Evolutionary conservation across 73 alveolate species (phyloP), one percentile per base, ranked within the genome.

Genomic region (Durusdinium trenchii): DNA sequence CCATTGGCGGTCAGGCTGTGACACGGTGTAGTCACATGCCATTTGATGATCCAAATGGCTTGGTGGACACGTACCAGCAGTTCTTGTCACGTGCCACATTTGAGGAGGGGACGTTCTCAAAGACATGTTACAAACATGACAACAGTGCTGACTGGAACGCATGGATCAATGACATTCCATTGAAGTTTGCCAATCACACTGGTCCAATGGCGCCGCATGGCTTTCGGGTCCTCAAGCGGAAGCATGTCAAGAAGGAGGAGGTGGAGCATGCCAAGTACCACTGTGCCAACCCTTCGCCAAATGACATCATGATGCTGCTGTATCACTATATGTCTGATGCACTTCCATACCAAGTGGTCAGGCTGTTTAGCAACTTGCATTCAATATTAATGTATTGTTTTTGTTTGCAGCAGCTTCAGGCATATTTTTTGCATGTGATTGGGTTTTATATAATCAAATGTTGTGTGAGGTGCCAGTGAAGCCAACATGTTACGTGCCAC

Each of bases 141-240:
- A 42, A 79, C 30, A 6, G 28, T 16, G 67, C 90, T 5, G 64
- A 79, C 50, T 79, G 90, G 90, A 36, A 43, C 20, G 50, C 57
- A n/a, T 79, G 90, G 90, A 45, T 43, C 32, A 42, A 36, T 18
- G 90, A 79, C 67, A 47, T 79, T 32, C 67, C 46, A 16, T 79
- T 79, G 64, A 26, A 12, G 40, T 43, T 79, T 26, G 61, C 90
- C 42, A 40, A 43, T 43, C 38, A 10, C 46, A 79, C 90, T 23
- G 90, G 90, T 7, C 90, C 90, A 1, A 7, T 7, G 36, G 90
- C 90, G 3, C 90, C 90, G 28, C 90, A 79, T 43, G 61, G 67
- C 12, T 47, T 79, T 23, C 42, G 61, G 9, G 20, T 73, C 30
- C 51, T 73, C 3, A 28, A 38, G 43, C 90, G 90, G 28, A 79